phyloP scores from a whole-genome alignment of 176 grass and related monocot genomes.

The Rhynchospora breviuscula region DNA sequence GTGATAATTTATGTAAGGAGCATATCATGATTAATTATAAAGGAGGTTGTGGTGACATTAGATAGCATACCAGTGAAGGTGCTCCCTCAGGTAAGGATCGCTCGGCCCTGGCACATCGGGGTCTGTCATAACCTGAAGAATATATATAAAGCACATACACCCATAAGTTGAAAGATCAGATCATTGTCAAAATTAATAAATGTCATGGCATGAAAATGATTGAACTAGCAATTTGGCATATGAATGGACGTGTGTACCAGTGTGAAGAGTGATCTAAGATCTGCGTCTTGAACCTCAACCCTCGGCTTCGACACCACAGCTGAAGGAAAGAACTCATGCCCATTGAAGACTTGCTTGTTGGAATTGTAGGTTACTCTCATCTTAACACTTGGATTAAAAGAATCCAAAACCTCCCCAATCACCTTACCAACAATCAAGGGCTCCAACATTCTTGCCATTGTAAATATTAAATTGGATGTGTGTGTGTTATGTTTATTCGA shows the following conservation, averaged over 20 bases:
- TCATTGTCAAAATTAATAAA: neutral
- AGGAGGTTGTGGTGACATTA: neutral
- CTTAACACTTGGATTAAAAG: slow-evolving; percentile 67
- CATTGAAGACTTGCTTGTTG: slow-evolving; percentile 85
- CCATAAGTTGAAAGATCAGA: neutral
- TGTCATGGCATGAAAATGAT: neutral
- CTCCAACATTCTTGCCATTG: slow-evolving; percentile 66
- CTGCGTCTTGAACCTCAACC: slow-evolving; percentile 74
- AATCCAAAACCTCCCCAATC: slow-evolving; percentile 91
- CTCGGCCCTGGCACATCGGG: slow-evolving; percentile 94
- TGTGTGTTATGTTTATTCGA: slow-evolving; percentile 12
- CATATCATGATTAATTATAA: neutral
- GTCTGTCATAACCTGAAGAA: slow-evolving; percentile 81
- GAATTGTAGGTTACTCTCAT: slow-evolving; percentile 68
- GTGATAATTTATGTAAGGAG: neutral
- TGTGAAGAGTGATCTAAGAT: slow-evolving; percentile 86
- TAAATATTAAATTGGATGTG: neutral
- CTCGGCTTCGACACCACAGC: slow-evolving; percentile 52
- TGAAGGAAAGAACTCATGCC: slow-evolving; percentile 86
- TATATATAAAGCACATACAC: neutral
- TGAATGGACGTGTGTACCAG: slow-evolving; percentile 35
- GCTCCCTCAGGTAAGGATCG: slow-evolving; percentile 85
- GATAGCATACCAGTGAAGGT: slow-evolving; percentile 65
- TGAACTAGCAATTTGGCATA: neutral
- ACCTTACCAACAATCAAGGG: slow-evolving; percentile 78